A percentile compares a stretch with the other conserved stretches of the same genome.
phyloP scores from a whole-genome alignment of 306 rosid species.

The Lathyrus aphaca region DNA sequence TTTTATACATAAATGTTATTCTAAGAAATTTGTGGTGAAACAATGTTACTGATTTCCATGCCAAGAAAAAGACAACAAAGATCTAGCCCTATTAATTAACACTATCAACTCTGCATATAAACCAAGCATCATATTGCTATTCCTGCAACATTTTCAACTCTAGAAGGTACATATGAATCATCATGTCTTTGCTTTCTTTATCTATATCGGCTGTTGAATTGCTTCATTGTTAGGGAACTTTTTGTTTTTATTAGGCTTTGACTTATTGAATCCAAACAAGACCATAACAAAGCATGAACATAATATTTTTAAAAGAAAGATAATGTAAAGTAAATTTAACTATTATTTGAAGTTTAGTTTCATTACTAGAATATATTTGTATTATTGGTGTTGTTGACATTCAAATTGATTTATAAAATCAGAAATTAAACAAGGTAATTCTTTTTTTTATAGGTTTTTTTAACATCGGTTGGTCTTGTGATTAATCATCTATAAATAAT shows the following conservation, averaged over 20 bases:
- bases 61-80: conserved; percentile 37
- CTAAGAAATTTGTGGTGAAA: neutral
- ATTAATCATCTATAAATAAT: no score
- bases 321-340: no score
- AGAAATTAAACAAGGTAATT: no score
- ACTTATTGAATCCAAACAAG: conserved; percentile 52
- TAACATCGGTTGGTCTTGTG: no score
- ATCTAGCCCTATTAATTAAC: conserved; percentile 24
- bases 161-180: conserved; percentile 17
- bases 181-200: neutral
- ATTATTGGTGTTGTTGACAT: no score
- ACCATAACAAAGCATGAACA: neutral
- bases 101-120: conserved; percentile 33
- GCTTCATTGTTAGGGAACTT: conserved; percentile 64
- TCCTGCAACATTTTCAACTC: conserved; percentile 35
- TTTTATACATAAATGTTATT: neutral
- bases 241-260: conserved; percentile 64
- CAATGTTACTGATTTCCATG: conserved; percentile 12
- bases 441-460: no score
- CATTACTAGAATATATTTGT: no score
- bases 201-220: conserved; percentile 41
- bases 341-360: no score
- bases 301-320: no score
- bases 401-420: no score
- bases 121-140: conserved; percentile 15